Evolutionary conservation across 371 early-diverging fungal species (phyloP).

Genomic region (Nematocida minor): DNA sequence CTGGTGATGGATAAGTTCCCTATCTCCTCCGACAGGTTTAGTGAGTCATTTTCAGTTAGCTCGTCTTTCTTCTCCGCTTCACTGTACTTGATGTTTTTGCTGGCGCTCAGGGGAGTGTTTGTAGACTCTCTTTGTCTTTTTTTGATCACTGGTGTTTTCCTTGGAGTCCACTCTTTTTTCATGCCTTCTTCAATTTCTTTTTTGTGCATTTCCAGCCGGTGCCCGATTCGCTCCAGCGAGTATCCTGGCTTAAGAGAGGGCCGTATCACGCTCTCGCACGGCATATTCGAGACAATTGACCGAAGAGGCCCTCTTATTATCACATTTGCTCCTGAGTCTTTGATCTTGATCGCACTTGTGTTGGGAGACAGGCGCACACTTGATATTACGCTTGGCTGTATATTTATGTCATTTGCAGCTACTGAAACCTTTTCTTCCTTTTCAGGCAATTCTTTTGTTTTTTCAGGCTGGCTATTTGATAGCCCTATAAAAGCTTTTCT

Average conservation of each 20-base stretch:
- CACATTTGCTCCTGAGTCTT: constrained; percentile 1
- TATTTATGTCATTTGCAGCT: not conserved
- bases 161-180: constrained; percentile 30
- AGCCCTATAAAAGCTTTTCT: not conserved
- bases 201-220: constrained; percentile 44
- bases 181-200: constrained; percentile 37
- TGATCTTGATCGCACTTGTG: not conserved
- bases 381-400: constrained; percentile 12
- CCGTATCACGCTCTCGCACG: not conserved
- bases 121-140: not conserved
- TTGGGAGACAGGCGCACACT: not conserved
- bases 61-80: not conserved
- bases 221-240: constrained; percentile 42
- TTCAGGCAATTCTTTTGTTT: not conserved
- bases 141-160: constrained; percentile 36
- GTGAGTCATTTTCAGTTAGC: not conserved
- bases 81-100: not conserved
- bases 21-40: constrained; percentile 23
- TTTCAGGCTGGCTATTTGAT: not conserved
- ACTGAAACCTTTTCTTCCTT: not conserved
- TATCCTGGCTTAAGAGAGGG: constrained; percentile 32
- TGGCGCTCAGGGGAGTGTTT: not conserved
- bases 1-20: constrained; percentile 18
- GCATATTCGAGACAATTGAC: not conserved
- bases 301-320: constrained; percentile 28